Evolutionary conservation across 805 yeast genomes (phyloP).

Genomic region (Komagataella mondaviorum): DNA sequence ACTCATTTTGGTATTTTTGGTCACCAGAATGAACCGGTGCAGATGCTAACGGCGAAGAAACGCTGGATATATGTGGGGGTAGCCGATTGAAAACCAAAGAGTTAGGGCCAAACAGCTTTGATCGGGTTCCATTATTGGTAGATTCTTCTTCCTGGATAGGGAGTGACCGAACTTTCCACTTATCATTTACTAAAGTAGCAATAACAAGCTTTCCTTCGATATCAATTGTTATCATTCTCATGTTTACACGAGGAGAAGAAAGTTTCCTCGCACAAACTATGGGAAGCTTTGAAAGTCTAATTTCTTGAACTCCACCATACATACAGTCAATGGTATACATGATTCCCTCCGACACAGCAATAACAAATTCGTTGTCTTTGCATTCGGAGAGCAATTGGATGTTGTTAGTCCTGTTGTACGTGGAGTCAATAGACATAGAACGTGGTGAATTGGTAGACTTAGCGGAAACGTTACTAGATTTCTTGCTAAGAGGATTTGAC

Average conservation of each 20-base stretch:
- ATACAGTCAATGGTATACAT: conserved; percentile 34
- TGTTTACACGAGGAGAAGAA: conserved; percentile 62
- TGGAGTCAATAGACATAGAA: conserved; percentile 18
- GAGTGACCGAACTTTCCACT: conserved; percentile 48
- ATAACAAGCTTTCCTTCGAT: conserved; percentile 39
- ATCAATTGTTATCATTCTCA: conserved; percentile 46
- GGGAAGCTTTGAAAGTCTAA: conserved; percentile 16
- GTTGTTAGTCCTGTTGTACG: conserved; percentile 15
- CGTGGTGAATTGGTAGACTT: conserved; percentile 3
- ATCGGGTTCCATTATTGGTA: conserved; percentile 7
- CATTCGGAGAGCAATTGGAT: conserved; percentile 14
- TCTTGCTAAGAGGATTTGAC: background rate
- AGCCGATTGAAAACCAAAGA: background rate
- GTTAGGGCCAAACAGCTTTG: background rate
- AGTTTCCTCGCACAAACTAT: conserved; percentile 43
- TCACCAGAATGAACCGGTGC: background rate
- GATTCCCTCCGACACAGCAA: conserved; percentile 38
- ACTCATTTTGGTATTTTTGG: background rate
- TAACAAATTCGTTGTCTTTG: conserved; percentile 30
- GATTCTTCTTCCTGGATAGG: conserved; percentile 30
- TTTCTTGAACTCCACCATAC: conserved; percentile 27
- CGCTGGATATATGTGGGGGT: background rate
- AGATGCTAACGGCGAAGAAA: background rate
- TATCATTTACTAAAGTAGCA: conserved; percentile 50
- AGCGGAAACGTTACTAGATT: background rate